Evolutionary conservation across 2,329 filamentous ascomycete genomes (phyloP).

Genomic region (Microsporum ferrugineum): DNA sequence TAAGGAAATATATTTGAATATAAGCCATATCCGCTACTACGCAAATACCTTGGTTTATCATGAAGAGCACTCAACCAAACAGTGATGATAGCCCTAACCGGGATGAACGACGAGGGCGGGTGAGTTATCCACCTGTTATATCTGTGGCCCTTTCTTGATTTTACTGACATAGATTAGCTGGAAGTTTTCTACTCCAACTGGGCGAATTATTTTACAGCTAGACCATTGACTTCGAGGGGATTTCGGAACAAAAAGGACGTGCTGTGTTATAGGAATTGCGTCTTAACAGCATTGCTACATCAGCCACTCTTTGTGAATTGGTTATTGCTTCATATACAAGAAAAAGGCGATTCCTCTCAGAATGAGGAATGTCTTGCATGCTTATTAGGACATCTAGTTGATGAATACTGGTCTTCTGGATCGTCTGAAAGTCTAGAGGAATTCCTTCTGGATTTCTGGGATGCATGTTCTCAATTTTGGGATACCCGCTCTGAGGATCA

Average conservation of each 20-base stretch:
- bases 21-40: background rate
- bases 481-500: background rate
- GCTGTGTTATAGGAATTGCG: conserved; percentile 12
- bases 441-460: conserved; percentile 1
- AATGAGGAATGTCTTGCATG: conserved; percentile 6
- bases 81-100: background rate
- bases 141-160: background rate
- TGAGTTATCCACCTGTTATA: background rate
- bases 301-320: conserved; percentile 11
- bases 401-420: conserved; percentile 7
- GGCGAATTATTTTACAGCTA: background rate
- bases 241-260: conserved; percentile 8
- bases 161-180: conserved; percentile 6
- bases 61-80: background rate
- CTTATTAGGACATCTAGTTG: conserved; percentile 2
- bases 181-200: conserved; percentile 8
- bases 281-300: conserved; percentile 10
- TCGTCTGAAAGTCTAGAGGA: conserved; percentile 4
- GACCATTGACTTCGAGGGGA: conserved; percentile 1
- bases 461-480: conserved; percentile 5
- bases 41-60: background rate
- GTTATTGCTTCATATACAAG: conserved; percentile 6
- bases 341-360: background rate
- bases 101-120: conserved; percentile 8
- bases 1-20: background rate